phyloP scores from a whole-genome alignment of 2,329 filamentous ascomycete genomes.

The Colletotrichum tamarilloi region DNA sequence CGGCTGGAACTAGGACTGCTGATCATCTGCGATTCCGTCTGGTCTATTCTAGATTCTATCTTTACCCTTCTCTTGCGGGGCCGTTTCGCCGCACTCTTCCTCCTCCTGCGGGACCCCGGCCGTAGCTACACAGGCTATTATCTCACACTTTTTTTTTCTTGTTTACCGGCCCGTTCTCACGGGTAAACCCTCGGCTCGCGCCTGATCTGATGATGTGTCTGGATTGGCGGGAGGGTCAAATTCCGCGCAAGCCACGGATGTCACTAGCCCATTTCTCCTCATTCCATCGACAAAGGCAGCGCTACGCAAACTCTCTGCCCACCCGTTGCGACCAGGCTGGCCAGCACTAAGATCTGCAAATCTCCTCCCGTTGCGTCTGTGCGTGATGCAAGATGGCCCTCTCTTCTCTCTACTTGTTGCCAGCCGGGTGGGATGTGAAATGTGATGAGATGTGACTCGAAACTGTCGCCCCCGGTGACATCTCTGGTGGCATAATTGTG shows the following conservation, averaged over 20 bases:
- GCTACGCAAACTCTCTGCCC: background rate
- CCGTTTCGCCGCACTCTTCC: background rate
- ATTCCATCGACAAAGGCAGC: conserved; percentile 22
- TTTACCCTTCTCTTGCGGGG: background rate
- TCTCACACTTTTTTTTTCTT: background rate
- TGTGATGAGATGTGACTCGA: background rate
- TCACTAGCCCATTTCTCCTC: conserved; percentile 15
- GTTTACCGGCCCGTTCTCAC: background rate
- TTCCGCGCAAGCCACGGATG: conserved; percentile 26
- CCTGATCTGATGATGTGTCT: background rate
- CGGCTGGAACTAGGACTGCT: background rate
- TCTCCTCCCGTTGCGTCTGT: conserved; percentile 18
- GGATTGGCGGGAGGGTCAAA: background rate
- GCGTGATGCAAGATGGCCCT: conserved; percentile 6
- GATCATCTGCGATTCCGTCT: background rate
- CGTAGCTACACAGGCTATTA: no score
- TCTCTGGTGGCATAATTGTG: background rate
- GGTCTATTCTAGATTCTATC: background rate
- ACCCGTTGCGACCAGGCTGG: background rate
- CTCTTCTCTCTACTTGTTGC: background rate
- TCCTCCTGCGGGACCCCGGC: background rate
- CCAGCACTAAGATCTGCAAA: background rate
- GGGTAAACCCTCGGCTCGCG: background rate
- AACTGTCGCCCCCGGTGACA: background rate
- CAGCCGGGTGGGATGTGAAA: background rate